Base-by-base conservation (phyloP, 495 filamentous ascomycete species). In the Letharia columbiana region DNA sequence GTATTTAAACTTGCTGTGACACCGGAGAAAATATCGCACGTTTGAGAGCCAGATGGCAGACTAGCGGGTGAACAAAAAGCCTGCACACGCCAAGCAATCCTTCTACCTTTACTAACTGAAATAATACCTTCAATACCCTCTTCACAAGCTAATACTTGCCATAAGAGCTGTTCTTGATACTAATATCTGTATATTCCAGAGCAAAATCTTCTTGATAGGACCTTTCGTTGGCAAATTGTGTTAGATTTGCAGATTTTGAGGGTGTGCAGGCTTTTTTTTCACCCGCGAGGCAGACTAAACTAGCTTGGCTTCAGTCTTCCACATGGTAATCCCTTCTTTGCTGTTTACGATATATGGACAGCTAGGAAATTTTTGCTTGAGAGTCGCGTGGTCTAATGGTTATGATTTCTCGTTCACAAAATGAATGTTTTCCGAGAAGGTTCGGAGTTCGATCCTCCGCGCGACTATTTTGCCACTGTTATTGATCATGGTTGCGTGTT, bases 341-440 rank as follows among this genome's bases (percentile, higher is more conserved):
- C 2, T 11, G 11, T 10, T 11, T 42, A 5, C 2, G 10, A 7
- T 31, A 54, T 54, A 33, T 15, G 5, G 0, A 1, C 17, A 1
- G 0, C 2, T 54, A 54, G 50, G 10, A 33, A 17, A 6, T 4
- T 17, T 54, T 54, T 5, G 7, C 0, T 52, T 0, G 4, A 5
- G 0, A 77, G 75, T 78, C 68, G 71, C 72, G 71, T 78, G 77
- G 72, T 79, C 76, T 79, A 79, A 77, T 77, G 77, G 77, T 79
- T 79, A 79, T 79, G 77, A 79, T 79, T 77, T 79, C 76, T 77
- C 77, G 76, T 79, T 79, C 77, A 79, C 77, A 79, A 50, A 63
- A 64, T 72, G 71, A 70, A 70, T 65, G 68, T 66, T 65, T 64
- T 52, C 77, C 75, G 77, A 77, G 77, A 78, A 77, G 77, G 77